These are phyloP conservation scores for Hypericum androsaemum DNA, from an alignment of 345 rosid species.

Conservation along the genomic window DNA sequence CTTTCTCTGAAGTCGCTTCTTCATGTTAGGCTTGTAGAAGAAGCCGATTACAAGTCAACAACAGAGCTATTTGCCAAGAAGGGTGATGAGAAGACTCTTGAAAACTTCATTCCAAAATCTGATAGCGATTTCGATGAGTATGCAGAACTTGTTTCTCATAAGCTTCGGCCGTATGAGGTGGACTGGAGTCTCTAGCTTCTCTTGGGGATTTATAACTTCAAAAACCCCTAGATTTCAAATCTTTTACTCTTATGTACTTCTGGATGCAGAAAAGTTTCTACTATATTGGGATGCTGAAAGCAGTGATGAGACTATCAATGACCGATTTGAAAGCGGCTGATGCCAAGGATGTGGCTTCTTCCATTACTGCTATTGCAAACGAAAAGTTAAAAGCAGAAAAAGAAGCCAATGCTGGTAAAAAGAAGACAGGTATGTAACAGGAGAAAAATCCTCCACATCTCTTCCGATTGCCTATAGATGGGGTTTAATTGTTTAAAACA, in stretches of 20 bases:
- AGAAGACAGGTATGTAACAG: conserved; percentile 50
- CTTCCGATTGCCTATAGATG: too few species aligned
- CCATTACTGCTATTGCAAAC: conserved; percentile 75
- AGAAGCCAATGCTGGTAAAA: conserved; percentile 67
- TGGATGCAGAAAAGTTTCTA: conserved; percentile 75
- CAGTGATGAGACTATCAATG: conserved; percentile 76
- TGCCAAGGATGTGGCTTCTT: conserved; percentile 77
- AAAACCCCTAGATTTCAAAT: conserved; percentile 6
- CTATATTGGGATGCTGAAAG: conserved; percentile 58
- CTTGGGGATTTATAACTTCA: background rate
- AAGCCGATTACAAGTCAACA: conserved; percentile 74
- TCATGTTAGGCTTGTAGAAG: conserved; percentile 70
- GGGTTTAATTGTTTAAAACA: too few species aligned
- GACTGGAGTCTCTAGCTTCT: conserved; percentile 1
- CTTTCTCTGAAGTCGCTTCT: conserved; percentile 3
- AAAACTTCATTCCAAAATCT: conserved; percentile 81
- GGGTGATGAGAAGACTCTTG: conserved; percentile 49
- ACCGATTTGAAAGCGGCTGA: conserved; percentile 69
- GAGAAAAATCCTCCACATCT: too few species aligned
- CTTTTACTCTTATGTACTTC: background rate
- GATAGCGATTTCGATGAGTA: conserved; percentile 85
- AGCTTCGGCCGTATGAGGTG: conserved; percentile 70
- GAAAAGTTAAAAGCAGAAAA: conserved; percentile 86
- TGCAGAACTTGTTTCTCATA: conserved; percentile 77
- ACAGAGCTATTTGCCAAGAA: conserved; percentile 55